Percentiles rank a stretch among this genome's conserved stretches.
These are phyloP conservation scores for Chenopodium quinoa DNA, from an alignment of 148 eudicot species.

Conservation along the genomic window DNA sequence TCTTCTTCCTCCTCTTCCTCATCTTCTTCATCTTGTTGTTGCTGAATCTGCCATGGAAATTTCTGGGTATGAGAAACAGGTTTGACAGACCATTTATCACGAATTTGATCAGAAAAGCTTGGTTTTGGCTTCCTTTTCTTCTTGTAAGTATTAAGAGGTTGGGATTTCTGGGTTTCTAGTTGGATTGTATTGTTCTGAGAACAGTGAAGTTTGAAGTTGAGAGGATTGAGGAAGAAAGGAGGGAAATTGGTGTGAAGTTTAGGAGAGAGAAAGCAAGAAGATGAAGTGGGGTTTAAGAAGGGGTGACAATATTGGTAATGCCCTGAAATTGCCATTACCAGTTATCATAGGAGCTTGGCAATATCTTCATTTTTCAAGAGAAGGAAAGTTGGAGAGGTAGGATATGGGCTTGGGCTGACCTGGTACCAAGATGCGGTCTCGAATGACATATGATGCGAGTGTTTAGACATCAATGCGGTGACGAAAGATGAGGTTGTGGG, in stretches of 20 bases:
- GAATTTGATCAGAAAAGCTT: constrained; percentile 77
- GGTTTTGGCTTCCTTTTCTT: constrained; percentile 75
- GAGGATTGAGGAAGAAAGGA: constrained; percentile 27
- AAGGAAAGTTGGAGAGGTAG: no score
- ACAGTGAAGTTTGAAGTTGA: constrained; percentile 35
- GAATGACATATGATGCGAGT: no score
- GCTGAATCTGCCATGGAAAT: constrained; percentile 68
- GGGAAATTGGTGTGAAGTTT: constrained; percentile 15
- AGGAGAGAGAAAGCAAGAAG: constrained; percentile 20
- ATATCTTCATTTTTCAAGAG: neutral
- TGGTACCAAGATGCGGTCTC: neutral
- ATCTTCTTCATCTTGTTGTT: constrained; percentile 10
- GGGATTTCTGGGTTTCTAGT: constrained; percentile 29
- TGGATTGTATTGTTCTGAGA: constrained; percentile 29
- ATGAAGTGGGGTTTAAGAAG: constrained; percentile 21
- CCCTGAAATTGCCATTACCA: constrained; percentile 31
- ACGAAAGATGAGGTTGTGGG: no score
- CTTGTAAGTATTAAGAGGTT: constrained; percentile 3
- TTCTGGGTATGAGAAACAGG: constrained; percentile 37
- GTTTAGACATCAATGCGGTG: no score
- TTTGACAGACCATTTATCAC: constrained; percentile 75
- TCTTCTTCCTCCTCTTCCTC: neutral
- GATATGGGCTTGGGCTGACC: neutral
- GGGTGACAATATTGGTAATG: constrained; percentile 18
- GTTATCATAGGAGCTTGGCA: neutral